Evolutionary conservation across 2,329 filamentous ascomycete species (phyloP), one percentile per base, ranked within the genome.

Genomic region (Sporothrix sp.): DNA sequence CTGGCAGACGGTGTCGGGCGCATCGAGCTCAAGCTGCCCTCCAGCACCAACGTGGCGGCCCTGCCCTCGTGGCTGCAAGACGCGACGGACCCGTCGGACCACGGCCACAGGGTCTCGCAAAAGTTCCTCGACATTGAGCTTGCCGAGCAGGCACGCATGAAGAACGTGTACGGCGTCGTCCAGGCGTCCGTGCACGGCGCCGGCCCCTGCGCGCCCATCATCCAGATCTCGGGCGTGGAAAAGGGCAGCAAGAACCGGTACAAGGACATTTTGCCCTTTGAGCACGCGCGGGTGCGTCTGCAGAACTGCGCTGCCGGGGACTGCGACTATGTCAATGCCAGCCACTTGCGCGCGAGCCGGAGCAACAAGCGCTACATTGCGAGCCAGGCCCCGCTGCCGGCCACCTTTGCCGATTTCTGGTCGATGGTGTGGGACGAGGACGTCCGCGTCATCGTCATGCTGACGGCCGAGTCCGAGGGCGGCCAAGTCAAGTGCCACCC

Each of bases 381-480:
- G 44, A 91, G 89, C 11, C 93, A 98, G 66, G 93, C 89, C 1
- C 93, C 93, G 9, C 78, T 97, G 33, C 93, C 93, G 18, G 82
- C 87, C 45, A 98, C 93, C 0, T 96, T 69, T 7, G 20, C 23
- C 7, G 93, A 98, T 65, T 98, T 98, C 63, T 98, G 93, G 93
- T 91, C 88, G 54, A 85, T 96, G 10, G 76, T 97, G 27, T 98
- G 93, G 93, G 90, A 97, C 63, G 87, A 97, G 66, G 90, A 97
- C 62, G 84, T 95, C 3, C 84, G 91, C 47, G 87, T 97, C 23
- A 84, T 98, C 55, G 90, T 97, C 57, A 97, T 96, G 84, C 75
- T 98, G 58, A 98, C 93, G 6, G 91, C 93, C 2, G 91, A 97
- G 66, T 79, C 85, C 23, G 93, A 98, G 69, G 88, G 89, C 21